A percentile compares a stretch with the other conserved stretches of the same genome.
Conservation (phyloP, 352 stramenopile genomes). For the Phytophthora ramorum region DNA sequence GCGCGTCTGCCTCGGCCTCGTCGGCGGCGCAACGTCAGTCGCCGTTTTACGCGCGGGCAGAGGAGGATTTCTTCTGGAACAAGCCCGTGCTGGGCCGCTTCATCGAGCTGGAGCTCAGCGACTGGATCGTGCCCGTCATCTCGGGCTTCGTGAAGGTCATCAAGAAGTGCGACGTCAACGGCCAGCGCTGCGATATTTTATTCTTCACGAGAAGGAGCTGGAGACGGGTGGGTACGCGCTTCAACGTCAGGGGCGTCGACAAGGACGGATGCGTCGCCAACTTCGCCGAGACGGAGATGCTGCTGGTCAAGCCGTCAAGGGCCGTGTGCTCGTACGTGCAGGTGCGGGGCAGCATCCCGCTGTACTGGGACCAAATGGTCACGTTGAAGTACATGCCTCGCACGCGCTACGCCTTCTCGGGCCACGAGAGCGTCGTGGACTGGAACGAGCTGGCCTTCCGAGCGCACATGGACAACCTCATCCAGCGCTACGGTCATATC, state of each 20-base stretch:
- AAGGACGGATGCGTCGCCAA: conserved; percentile 92
- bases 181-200: conserved; percentile 69
- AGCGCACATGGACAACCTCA: conserved; percentile 68
- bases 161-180: conserved; percentile 56
- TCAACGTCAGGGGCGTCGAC: conserved; percentile 93
- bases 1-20: conserved; percentile 33
- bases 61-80: conserved; percentile 95
- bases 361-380: conserved; percentile 92
- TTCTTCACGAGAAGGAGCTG: conserved; percentile 82
- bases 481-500: conserved; percentile 78
- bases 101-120: conserved; percentile 65
- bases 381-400: conserved; percentile 93
- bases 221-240: conserved; percentile 89
- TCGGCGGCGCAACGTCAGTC: conserved; percentile 32
- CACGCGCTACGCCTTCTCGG: conserved; percentile 71
- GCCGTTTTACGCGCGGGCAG: conserved; percentile 60
- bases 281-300: conserved; percentile 96
- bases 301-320: conserved; percentile 57
- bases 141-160: conserved; percentile 70
- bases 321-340: conserved; percentile 71
- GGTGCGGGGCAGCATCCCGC: conserved; percentile 95
- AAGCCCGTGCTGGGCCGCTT: conserved; percentile 66
- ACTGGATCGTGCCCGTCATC: conserved; percentile 84
- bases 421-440: conserved; percentile 55
- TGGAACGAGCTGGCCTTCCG: conserved; percentile 69